These are phyloP conservation scores for Aspergillus felis DNA, from an alignment of 2,329 filamentous ascomycete genomes.

Conservation along the genomic window DNA sequence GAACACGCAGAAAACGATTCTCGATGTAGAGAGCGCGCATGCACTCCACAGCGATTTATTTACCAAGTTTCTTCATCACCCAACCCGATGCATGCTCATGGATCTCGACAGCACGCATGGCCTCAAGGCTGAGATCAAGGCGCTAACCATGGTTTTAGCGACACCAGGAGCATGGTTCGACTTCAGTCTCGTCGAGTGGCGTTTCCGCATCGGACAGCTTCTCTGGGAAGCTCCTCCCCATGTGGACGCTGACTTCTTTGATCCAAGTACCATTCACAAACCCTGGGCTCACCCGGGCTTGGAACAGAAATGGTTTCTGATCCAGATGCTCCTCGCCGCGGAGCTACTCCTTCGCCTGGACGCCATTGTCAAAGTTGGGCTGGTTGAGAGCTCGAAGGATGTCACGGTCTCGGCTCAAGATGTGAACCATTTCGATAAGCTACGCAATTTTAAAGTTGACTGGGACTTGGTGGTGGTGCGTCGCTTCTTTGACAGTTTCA, in stretches of 20 bases:
- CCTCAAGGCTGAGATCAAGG: conserved; percentile 45
- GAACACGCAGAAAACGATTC: conserved; percentile 29
- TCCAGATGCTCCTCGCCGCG: conserved; percentile 53
- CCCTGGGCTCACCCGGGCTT: conserved; percentile 24
- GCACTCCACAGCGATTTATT: conserved; percentile 36
- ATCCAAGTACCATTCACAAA: conserved; percentile 12
- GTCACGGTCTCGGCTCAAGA: conserved; percentile 42
- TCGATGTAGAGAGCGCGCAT: conserved; percentile 31
- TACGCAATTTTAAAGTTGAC: conserved; percentile 50
- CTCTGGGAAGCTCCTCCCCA: conserved; percentile 41
- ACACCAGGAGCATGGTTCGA: conserved; percentile 46
- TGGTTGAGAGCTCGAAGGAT: conserved; percentile 38
- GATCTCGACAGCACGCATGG: conserved; percentile 26
- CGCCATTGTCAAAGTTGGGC: conserved; percentile 40
- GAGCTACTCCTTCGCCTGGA: conserved; percentile 54
- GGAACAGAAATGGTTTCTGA: conserved; percentile 51
- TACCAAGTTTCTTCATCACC: conserved; percentile 36
- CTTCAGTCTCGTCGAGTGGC: conserved; percentile 45
- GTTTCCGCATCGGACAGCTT: conserved; percentile 44
- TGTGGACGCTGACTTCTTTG: conserved; percentile 31
- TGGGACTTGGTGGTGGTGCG: conserved; percentile 55
- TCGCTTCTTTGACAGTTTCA: conserved; percentile 51
- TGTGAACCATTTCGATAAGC: conserved; percentile 42
- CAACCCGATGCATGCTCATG: conserved; percentile 22
- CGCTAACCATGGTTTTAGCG: conserved; percentile 40